phyloP scores from a whole-genome alignment of 169 alveolate species.

The Blepharisma undulans region DNA sequence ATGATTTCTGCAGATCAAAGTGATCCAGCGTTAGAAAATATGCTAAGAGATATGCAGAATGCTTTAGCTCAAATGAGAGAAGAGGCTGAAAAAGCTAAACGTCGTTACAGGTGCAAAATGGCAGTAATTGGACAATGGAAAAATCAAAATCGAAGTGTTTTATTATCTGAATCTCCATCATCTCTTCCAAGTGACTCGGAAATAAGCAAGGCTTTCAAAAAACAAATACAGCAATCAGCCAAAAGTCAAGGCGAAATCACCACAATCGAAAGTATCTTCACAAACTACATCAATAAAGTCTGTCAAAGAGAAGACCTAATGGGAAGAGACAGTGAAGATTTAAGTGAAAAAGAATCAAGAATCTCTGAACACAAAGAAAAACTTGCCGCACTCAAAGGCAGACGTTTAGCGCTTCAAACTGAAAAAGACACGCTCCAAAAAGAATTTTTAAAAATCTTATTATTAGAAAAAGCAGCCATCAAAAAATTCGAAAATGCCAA shows the following conservation, averaged over 20 bases:
- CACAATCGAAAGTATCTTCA: not conserved
- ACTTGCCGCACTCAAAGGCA: not conserved
- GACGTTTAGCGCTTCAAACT: not conserved
- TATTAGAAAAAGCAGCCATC: conserved; percentile 6
- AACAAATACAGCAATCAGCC: not conserved
- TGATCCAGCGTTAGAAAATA: not conserved
- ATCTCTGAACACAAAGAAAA: not conserved
- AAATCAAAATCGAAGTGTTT: not conserved
- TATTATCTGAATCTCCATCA: not conserved
- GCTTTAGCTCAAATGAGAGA: not conserved
- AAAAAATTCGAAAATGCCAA: conserved; percentile 32
- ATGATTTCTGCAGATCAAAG: not conserved
- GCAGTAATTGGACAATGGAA: not conserved
- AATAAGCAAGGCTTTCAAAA: not conserved
- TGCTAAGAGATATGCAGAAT: not conserved
- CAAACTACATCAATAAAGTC: conserved; percentile 4
- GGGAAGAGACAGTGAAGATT: not conserved
- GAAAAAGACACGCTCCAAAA: conserved; percentile 20
- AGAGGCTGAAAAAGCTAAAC: conserved; percentile 4
- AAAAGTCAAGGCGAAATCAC: not conserved
- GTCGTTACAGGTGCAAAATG: not conserved
- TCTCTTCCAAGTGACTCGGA: not conserved
- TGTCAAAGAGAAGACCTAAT: conserved; percentile 8
- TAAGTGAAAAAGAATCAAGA: not conserved
- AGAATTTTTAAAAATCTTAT: conserved; percentile 5